Evolutionary conservation across 202 grass and related monocot species (phyloP).

Genomic region (Bolboschoenoplectus hybrid): DNA sequence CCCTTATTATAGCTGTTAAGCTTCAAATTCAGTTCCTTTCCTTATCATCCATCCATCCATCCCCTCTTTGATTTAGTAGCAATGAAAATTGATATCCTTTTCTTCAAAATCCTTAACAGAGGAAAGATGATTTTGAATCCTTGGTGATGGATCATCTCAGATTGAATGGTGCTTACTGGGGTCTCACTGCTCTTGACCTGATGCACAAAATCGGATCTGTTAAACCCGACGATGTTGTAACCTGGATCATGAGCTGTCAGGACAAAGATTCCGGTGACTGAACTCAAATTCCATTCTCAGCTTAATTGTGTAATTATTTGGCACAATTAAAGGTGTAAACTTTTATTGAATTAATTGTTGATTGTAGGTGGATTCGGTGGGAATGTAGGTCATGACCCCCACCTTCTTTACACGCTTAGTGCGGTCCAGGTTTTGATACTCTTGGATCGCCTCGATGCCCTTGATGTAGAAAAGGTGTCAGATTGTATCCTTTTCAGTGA

Average conservation of each 20-base stretch:
- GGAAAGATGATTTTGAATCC: slow-evolving; percentile 82
- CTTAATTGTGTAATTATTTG: neutral
- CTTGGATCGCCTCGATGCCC: slow-evolving; percentile 63
- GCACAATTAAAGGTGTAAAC: neutral
- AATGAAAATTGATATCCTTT: neutral
- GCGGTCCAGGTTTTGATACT: slow-evolving; percentile 80
- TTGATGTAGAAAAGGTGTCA: slow-evolving; percentile 74
- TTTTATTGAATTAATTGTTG: slow-evolving; percentile 29
- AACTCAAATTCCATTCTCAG: neutral
- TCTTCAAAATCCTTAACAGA: slow-evolving; percentile 39
- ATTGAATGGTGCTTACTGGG: slow-evolving; percentile 88
- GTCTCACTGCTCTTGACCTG: slow-evolving; percentile 81
- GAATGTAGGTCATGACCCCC: slow-evolving; percentile 80
- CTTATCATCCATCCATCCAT: too few relatives aligned
- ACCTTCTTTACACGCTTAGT: slow-evolving; percentile 74
- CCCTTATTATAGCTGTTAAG: neutral
- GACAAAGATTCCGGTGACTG: slow-evolving; percentile 64
- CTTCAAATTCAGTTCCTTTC: neutral
- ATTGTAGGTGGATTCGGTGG: slow-evolving; percentile 85
- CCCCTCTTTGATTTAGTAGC: neutral
- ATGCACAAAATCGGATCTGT: slow-evolving; percentile 73
- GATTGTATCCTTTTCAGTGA: slow-evolving; percentile 71
- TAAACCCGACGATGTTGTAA: slow-evolving; percentile 56
- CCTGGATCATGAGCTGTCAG: slow-evolving; percentile 85
- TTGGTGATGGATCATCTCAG: slow-evolving; percentile 84